A percentile compares a stretch with the other conserved stretches of the same genome.
phyloP scores from a whole-genome alignment of 2,329 filamentous ascomycete species.

The Aspergillus aculeatus region DNA sequence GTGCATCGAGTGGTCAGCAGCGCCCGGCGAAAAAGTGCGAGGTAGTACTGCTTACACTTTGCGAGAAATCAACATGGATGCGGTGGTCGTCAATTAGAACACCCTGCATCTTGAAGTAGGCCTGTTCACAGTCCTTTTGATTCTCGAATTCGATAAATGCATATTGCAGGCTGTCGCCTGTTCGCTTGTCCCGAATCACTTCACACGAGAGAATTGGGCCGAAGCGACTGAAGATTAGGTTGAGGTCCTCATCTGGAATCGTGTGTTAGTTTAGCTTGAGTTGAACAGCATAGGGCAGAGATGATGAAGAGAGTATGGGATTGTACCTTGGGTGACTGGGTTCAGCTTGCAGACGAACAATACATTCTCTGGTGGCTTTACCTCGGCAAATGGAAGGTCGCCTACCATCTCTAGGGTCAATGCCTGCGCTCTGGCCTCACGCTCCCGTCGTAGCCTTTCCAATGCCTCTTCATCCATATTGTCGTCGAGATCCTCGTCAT shows the following conservation, averaged over 20 bases:
- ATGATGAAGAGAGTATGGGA: neutral
- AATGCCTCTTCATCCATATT: conserved; percentile 76
- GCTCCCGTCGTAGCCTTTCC: conserved; percentile 78
- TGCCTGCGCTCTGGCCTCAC: conserved; percentile 89
- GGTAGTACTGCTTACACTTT: conserved; percentile 65
- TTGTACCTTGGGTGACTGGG: conserved; percentile 74
- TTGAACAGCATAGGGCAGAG: neutral
- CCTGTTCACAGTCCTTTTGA: conserved; percentile 87
- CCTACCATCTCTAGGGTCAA: conserved; percentile 97
- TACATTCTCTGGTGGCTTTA: conserved; percentile 95
- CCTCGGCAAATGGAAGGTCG: conserved; percentile 93
- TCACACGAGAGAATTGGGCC: conserved; percentile 94
- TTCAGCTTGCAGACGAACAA: conserved; percentile 99
- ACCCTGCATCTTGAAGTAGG: conserved; percentile 98
- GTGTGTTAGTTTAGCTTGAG: neutral
- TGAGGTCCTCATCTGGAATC: conserved; percentile 75
- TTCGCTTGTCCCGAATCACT: conserved; percentile 90
- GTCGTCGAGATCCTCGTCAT: conserved; percentile 79
- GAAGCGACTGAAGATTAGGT: conserved; percentile 95
- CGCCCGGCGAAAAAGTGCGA: neutral
- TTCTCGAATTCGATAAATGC: conserved; percentile 97
- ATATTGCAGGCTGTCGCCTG: conserved; percentile 93
- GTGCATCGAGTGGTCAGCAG: conserved; percentile 27
- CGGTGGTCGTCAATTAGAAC: conserved; percentile 95
- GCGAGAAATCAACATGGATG: conserved; percentile 98